Base-by-base conservation (phyloP, 164 flowering plant species). In the Magnolia kwangsiensis region DNA sequence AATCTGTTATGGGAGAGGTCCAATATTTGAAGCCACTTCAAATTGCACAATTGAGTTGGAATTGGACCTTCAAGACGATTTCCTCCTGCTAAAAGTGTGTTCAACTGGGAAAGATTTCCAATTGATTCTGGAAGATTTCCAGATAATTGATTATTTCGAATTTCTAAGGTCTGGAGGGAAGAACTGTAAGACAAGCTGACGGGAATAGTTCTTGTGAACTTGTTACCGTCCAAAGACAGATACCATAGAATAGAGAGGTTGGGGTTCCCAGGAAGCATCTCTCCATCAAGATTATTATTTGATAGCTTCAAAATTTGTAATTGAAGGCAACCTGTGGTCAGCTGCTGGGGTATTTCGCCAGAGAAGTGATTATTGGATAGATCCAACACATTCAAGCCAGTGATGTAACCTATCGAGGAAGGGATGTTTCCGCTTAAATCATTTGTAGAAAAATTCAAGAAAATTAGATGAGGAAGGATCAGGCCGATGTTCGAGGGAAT, bases 141-240 rank as follows among this genome's bases (percentile, higher is more conserved):
- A 21, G 50, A 59, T 27, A 72, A 5, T 16, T 58, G 50, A 16
- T 72, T 74, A 63, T 74, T 67, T 5, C 75, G 11, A 37, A 73
- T 63, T 20, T 73, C 51, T 8, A 73, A 63, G 7, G 18, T 29
- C 1, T 1, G 1, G 2, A 73, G 19, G 7, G 13, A 0, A 10
- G 49, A 8, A 55, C 21, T 9, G 4, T 24, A 21, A 9, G 8
- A 24, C 7, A 66, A 9, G 31, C 31, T 18, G 27, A 9, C 20
- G 4, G 67, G 63, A 50, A 71, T 71, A 7, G 50, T 70, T n/a
- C 72, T 72, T 16, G 65, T 8, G 66, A 75, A 51, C 9, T 51
- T 1, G n/a, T 75, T 75, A 50, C 19, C 37, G 49, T 71, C 72
- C 55, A 75, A 69, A 69, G 68, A 10, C 51, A 75, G 27, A 19